A percentile compares a stretch with the other conserved stretches of the same genome.
Evolutionary conservation across 768 basidiomycete genomes (phyloP).

Genomic region (Mycena rosella): DNA sequence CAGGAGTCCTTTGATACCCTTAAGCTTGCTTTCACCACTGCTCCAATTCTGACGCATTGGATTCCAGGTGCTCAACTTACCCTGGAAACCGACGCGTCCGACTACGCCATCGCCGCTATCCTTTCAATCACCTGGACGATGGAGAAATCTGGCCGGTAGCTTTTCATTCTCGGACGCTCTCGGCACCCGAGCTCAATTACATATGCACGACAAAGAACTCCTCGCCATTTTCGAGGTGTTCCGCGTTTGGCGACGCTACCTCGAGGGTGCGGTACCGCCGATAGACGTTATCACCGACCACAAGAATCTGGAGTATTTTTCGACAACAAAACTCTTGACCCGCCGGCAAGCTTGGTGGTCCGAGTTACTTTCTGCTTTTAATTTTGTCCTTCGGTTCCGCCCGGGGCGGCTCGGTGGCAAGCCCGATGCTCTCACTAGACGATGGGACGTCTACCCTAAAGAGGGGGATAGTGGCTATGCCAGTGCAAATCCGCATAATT

Average conservation of each 20-base stretch:
- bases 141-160: conserved; percentile 29
- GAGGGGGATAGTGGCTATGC: conserved; percentile 33
- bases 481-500: conserved; percentile 8
- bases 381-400: conserved; percentile 15
- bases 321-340: conserved; percentile 45
- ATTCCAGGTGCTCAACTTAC: conserved; percentile 13
- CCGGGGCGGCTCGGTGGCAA: conserved; percentile 3
- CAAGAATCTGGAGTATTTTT: no score
- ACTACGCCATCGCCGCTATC: conserved; percentile 26
- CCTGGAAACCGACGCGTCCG: conserved; percentile 27
- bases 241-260: conserved; percentile 1
- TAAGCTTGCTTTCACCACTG: conserved; percentile 35
- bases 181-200: conserved; percentile 54
- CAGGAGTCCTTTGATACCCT: conserved; percentile 27
- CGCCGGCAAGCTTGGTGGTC: conserved; percentile 54
- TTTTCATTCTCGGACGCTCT: conserved; percentile 29
- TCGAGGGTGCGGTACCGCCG: conserved; percentile 1
- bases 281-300: conserved; percentile 46
- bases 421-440: conserved; percentile 10
- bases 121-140: conserved; percentile 26
- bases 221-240: conserved; percentile 53
- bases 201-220: conserved; percentile 61
- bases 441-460: no score
- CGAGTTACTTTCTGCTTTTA: conserved; percentile 42
- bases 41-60: conserved; percentile 28